Conservation (phyloP, 768 basidiomycete genomes). For the Tulasnella sp. region DNA sequence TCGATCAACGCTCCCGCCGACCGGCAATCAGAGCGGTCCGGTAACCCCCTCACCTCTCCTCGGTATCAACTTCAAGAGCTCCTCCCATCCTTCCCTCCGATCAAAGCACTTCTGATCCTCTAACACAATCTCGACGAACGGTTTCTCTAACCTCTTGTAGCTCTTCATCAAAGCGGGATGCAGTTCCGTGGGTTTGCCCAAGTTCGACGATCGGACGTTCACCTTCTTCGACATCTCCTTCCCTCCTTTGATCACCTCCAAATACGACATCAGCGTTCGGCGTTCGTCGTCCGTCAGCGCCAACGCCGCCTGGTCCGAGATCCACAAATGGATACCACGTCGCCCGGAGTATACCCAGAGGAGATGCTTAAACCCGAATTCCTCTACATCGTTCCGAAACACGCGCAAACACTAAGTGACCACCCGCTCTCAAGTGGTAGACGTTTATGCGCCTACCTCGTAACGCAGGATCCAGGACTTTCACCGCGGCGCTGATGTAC, state of each 20-base stretch:
- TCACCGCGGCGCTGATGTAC: constrained; percentile 87
- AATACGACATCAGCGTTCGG: constrained; percentile 70
- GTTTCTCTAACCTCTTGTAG: constrained; percentile 35
- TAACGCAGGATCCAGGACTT: constrained; percentile 66
- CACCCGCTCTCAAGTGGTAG: no score
- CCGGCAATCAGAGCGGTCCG: no score
- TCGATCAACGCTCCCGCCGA: not conserved
- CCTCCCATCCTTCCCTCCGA: constrained; percentile 57
- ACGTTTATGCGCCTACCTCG: constrained; percentile 42
- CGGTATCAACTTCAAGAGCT: constrained; percentile 63
- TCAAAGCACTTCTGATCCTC: constrained; percentile 77
- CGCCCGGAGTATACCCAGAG: constrained; percentile 99
- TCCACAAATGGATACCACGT: constrained; percentile 97
- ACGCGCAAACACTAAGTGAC: no score
- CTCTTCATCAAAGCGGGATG: constrained; percentile 62
- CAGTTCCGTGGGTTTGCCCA: constrained; percentile 30
- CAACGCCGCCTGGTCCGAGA: constrained; percentile 81
- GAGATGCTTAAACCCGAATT: constrained; percentile 83
- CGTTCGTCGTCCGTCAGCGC: constrained; percentile 86
- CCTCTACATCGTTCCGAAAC: constrained; percentile 30
- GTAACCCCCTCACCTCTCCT: constrained; percentile 33
- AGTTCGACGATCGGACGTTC: constrained; percentile 43
- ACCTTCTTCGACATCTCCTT: constrained; percentile 76
- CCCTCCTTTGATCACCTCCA: constrained; percentile 73
- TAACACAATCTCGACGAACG: constrained; percentile 60